phyloP scores from a whole-genome alignment of 2,329 filamentous ascomycete species.

The Pseudopyrenochaeta lycopersici region DNA sequence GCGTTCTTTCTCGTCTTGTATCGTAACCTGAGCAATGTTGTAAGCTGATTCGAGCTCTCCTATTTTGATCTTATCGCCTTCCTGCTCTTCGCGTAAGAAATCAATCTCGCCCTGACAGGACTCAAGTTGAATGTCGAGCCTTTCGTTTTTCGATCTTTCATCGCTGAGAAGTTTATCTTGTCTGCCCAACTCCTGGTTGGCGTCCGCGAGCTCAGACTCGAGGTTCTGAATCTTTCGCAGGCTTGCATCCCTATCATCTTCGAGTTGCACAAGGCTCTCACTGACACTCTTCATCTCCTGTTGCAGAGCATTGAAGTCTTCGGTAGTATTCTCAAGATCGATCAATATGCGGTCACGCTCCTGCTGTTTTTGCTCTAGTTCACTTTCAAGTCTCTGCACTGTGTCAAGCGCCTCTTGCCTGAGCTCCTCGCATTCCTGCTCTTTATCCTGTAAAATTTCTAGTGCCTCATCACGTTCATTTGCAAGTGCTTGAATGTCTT shows the following conservation, averaged over 20 bases:
- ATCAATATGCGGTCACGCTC: constrained; percentile 75
- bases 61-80: constrained; percentile 97
- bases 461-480: constrained; percentile 87
- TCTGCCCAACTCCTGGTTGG: constrained; percentile 85
- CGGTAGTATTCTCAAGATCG: constrained; percentile 78
- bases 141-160: constrained; percentile 85
- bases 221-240: constrained; percentile 81
- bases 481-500: constrained; percentile 81
- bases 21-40: constrained; percentile 77
- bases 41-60: constrained; percentile 88
- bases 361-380: constrained; percentile 75
- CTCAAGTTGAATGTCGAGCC: constrained; percentile 89
- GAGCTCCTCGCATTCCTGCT: constrained; percentile 61
- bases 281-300: constrained; percentile 93
- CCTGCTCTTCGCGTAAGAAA: constrained; percentile 95
- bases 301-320: constrained; percentile 91
- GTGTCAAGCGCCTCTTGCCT: constrained; percentile 68
- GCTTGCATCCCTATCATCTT: constrained; percentile 87
- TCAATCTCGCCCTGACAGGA: constrained; percentile 92
- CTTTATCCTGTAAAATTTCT: constrained; percentile 73
- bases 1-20: constrained; percentile 86
- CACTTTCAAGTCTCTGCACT: constrained; percentile 65
- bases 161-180: constrained; percentile 86
- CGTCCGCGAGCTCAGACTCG: constrained; percentile 81
- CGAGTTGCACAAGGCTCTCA: constrained; percentile 83